Percentiles rank a stretch among this genome's conserved stretches.
These are phyloP conservation scores for Teunomyces kruisii DNA, from an alignment of 805 yeast genomes.

Conservation along the genomic window DNA sequence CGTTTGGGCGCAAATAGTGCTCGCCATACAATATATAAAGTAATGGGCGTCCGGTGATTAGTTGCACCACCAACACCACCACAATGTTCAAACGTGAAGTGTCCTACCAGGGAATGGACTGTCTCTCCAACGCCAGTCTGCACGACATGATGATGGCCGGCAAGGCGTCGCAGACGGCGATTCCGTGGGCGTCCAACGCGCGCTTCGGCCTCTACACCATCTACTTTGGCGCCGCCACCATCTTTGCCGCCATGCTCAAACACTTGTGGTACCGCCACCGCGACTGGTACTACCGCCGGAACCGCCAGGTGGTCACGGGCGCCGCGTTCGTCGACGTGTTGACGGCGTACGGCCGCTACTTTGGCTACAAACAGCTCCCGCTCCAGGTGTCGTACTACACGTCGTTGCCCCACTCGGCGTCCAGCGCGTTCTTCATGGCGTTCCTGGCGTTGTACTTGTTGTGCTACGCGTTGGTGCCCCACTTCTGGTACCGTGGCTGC, in stretches of 20 bases:
- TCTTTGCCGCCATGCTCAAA: constrained; percentile 35
- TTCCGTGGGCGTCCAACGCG: constrained; percentile 27
- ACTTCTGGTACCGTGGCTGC: constrained; percentile 52
- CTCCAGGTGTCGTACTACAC: constrained; percentile 20
- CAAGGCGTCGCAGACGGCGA: constrained; percentile 28
- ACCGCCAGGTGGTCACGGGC: constrained; percentile 5
- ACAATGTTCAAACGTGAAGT: constrained; percentile 14
- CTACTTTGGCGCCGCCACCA: constrained; percentile 40
- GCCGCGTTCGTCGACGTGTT: constrained; percentile 26
- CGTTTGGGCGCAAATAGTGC: constrained; percentile 3
- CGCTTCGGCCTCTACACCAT: constrained; percentile 38
- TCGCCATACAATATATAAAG: background rate
- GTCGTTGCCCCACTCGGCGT: constrained; percentile 38
- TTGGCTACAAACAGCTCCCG: constrained; percentile 36
- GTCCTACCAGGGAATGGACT: constrained; percentile 36
- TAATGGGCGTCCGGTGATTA: background rate
- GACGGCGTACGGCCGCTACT: constrained; percentile 31
- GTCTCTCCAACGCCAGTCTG: constrained; percentile 31
- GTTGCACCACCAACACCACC: background rate
- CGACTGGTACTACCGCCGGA: constrained; percentile 21
- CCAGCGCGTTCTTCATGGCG: constrained; percentile 35
- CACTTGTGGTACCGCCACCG: constrained; percentile 24
- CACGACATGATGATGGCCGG: constrained; percentile 19
- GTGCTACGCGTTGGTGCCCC: constrained; percentile 45
- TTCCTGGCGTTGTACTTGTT: constrained; percentile 31